Evolutionary conservation across 2,329 filamentous ascomycete species (phyloP).

Genomic region (Colletotrichum sublineola): DNA sequence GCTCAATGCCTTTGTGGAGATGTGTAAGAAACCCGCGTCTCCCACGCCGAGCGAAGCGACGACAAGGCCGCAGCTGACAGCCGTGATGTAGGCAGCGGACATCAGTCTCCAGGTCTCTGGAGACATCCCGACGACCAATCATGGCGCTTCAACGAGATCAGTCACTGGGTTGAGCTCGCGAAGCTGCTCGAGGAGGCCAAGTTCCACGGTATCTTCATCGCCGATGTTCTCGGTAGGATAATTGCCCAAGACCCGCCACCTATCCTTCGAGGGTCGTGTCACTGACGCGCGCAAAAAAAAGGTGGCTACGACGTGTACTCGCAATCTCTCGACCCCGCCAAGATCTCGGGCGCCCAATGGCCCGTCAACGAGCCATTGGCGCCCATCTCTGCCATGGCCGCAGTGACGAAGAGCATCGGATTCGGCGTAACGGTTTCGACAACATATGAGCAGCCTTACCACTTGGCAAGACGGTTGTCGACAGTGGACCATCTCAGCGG

Average conservation of each 20-base stretch:
- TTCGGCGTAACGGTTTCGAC: constrained; percentile 79
- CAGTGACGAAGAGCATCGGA: constrained; percentile 74
- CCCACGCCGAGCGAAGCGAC: background rate
- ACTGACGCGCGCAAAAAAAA: background rate
- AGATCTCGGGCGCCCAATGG: constrained; percentile 76
- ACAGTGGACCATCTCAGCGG: constrained; percentile 77
- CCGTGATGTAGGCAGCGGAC: constrained; percentile 53
- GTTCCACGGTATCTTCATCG: constrained; percentile 77
- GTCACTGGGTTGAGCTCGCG: constrained; percentile 73
- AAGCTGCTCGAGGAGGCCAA: constrained; percentile 71
- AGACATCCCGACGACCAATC: constrained; percentile 75
- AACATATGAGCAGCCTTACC: constrained; percentile 79
- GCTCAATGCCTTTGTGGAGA: constrained; percentile 60
- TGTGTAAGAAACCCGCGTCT: constrained; percentile 47
- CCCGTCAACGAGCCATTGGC: constrained; percentile 78
- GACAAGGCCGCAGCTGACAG: background rate
- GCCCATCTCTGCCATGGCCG: constrained; percentile 77
- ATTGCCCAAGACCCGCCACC: background rate
- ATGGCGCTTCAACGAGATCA: constrained; percentile 69
- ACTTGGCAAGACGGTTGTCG: constrained; percentile 73
- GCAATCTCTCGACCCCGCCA: constrained; percentile 69
- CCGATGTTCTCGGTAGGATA: constrained; percentile 68
- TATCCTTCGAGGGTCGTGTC: background rate
- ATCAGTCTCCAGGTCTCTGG: constrained; percentile 65
- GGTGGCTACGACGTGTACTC: constrained; percentile 80